Evolutionary conservation across 768 basidiomycete species (phyloP).

Genomic region (Dioszegia crocea): DNA sequence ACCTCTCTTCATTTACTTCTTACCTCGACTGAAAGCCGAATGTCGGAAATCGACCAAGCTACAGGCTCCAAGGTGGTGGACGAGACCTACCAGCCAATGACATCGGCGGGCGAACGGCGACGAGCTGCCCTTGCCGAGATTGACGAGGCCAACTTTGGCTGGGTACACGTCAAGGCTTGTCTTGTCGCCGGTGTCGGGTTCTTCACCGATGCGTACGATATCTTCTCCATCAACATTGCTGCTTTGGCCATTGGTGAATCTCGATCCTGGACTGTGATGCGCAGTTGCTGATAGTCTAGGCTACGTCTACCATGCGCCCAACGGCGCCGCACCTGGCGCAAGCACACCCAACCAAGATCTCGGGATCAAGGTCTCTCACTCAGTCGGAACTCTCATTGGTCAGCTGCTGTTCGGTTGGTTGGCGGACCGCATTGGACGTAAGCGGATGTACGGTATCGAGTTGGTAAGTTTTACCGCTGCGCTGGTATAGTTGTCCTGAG

Average conservation of each 20-base stretch:
- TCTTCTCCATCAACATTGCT: constrained; percentile 85
- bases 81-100: constrained; percentile 4
- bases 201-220: constrained; percentile 63
- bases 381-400: constrained; percentile 50
- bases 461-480: constrained; percentile 26
- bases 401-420: constrained; percentile 49
- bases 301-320: constrained; percentile 61
- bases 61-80: neutral
- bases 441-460: constrained; percentile 54
- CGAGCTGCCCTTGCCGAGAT: constrained; percentile 77
- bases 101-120: constrained; percentile 57
- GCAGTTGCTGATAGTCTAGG: neutral
- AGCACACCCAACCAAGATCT: constrained; percentile 60
- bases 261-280: neutral
- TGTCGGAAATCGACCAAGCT: neutral
- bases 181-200: constrained; percentile 64
- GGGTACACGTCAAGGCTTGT: constrained; percentile 72
- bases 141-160: constrained; percentile 80
- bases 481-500: neutral
- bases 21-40: neutral
- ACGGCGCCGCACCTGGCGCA: constrained; percentile 26
- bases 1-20: no score
- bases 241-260: constrained; percentile 66
- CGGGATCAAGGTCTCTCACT: constrained; percentile 50
- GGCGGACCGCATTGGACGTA: constrained; percentile 49